Evolutionary conservation across 108 stramenopile genomes (phyloP).

Genomic region (Schizochytrium sp.): DNA sequence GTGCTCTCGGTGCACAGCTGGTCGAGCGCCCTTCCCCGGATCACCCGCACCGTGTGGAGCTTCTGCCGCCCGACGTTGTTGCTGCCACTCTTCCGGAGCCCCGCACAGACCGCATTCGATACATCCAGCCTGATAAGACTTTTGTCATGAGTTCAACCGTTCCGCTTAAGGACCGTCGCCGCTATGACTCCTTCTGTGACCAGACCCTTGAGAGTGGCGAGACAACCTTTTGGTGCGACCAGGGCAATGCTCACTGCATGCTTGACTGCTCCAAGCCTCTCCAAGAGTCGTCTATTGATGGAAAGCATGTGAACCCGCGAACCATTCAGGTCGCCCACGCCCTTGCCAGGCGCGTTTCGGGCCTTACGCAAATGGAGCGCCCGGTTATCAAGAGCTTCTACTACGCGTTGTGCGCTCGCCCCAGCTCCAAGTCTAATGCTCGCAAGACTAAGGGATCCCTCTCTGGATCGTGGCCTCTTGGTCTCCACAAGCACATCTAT

Average conservation of each 20-base stretch:
- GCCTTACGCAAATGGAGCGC: conserved; percentile 17
- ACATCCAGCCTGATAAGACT: conserved; percentile 26
- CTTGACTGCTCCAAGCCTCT: conserved; percentile 22
- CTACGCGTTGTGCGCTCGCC: conserved; percentile 17
- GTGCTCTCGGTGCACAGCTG: conserved; percentile 14
- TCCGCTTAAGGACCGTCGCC: conserved; percentile 43
- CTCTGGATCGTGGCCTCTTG: conserved; percentile 39
- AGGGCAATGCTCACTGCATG: conserved; percentile 51
- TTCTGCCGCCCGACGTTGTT: background rate
- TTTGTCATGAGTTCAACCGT: conserved; percentile 29
- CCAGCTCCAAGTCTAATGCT: background rate
- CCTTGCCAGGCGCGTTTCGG: conserved; percentile 9
- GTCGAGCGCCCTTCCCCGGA: background rate
- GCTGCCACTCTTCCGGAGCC: background rate
- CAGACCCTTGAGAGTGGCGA: background rate
- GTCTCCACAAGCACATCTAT: conserved; percentile 58
- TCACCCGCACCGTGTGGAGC: background rate
- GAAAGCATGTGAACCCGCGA: conserved; percentile 34
- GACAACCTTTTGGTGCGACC: conserved; percentile 35
- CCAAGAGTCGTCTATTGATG: background rate
- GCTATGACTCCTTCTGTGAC: conserved; percentile 7
- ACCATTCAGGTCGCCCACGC: conserved; percentile 60
- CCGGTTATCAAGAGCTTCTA: conserved; percentile 37
- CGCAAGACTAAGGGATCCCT: conserved; percentile 46
- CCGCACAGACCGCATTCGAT: conserved; percentile 5